Base-by-base conservation (phyloP, 257 asterid species). In the Penstemon barbatus region DNA sequence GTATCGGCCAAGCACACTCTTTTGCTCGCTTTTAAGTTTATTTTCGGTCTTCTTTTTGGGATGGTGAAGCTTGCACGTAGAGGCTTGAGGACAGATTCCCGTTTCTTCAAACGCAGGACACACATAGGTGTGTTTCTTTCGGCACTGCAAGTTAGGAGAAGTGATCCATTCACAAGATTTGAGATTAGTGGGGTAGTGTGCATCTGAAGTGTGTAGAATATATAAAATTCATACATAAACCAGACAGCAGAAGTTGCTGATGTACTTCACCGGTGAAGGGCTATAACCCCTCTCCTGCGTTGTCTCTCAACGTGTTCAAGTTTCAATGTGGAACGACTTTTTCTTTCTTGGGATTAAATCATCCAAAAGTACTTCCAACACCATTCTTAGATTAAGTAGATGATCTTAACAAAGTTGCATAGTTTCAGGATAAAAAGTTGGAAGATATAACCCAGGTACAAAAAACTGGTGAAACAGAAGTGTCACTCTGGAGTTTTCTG, bases 11-110 rank as follows among this genome's bases (percentile, higher is more conserved):
- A 80, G 76, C 36, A 79, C 87, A 74, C 77, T 76, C 81, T 79
- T 88, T 72, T 69, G 79, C 74, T 80, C 85, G 13, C 9, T 63
- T 7, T 64, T 11, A 9, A 85, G 81, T 70, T 79, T 83, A 84
- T 81, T 78, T 77, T 84, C 90, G 8, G 68, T 72, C 85, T 79
- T 91, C 84, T 77, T 84, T 71, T 83, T 91, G 3, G 97, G 99
- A 57, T 94, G 97, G 79, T 91, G 97, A 71, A 94, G 97, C 90
- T 89, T 94, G 96, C 96, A 91, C 9, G 85, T 78, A 19, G 90
- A 76, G 73, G 80, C 87, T 80, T 78, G 87, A 4, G 84, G 80
- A 63, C 97, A 93, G 37, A 36, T 72, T 71, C 99, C 99, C 4
- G 86, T 87, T 9, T 88, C 86, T 82, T 90, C 96, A 66, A 84